Evolutionary conservation across 345 rosid species (phyloP), one percentile per base, ranked within the genome.

Genomic region (Ricinus communis): DNA sequence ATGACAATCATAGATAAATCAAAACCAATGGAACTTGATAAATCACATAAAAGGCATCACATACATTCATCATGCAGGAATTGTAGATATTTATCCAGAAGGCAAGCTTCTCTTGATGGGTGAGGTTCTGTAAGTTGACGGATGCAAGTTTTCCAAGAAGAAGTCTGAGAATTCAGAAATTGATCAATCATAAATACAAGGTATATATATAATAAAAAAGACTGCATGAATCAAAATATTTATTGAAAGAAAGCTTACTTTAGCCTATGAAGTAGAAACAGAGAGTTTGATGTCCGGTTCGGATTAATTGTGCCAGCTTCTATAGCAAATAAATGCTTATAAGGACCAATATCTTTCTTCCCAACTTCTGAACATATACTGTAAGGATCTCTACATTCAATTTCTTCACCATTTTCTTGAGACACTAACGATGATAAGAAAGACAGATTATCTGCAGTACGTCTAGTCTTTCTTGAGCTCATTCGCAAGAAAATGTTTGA

Each of bases 41-140:
- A 31, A 62, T 22, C 24, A 51, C 9, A 65, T 40, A 22, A 60
- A 73, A 46, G 22, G 47, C 47, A 33, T 69, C 57, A 62, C 89
- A 13, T 82, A 89, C 98, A 82, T 91, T 91, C 96, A 93, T 87
- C 93, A 88, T 86, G 87, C 94, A 93, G 57, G 94, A 82, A 64
- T 91, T 93, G 80, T 93, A 93, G 52, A 85, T 79, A 78, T 91
- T 93, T 70, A 93, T 88, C 98, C 98, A 89, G 85, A 93, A 93
- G 3, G 97, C 97, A 68, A 91, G 90, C 80, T 90, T 93, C 87
- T 90, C 93, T 70, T 91, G 97, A 73, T 90, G 94, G 58, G 69
- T 88, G 69, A 88, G 88, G 68, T 83, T 83, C 74, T 79, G 73
- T 71, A 93, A 76, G 78, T 77, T 85, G 74, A 84, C 83, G 45